Evolutionary conservation across 2,329 filamentous ascomycete genomes (phyloP), one percentile per base, ranked within the genome.

Genomic region (Exophiala calicioides): DNA sequence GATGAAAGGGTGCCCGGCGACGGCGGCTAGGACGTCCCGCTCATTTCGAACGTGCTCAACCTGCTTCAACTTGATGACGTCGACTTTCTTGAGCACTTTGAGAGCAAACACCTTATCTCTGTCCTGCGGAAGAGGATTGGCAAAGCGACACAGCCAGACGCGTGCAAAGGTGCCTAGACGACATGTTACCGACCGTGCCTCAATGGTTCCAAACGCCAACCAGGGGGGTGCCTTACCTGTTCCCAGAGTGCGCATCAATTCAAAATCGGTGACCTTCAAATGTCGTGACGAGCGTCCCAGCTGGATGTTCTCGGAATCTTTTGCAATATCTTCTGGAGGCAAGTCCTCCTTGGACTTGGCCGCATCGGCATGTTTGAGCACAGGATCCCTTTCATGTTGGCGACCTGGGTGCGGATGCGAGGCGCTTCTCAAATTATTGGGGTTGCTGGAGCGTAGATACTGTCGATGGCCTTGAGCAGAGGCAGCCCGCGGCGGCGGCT

Each of bases 1-100:
- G 53, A 84, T 84, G 63, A 84, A 84, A 18, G 81, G 81, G 55
- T 84, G 78, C 3, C 80, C 81, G 24, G 79, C 76, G 29, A 84
- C 80, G 27, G 77, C 76, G 24, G 77, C 76, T 15, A 85, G 75
- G 26, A 81, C 76, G 58, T 79, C 81, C 58, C 80, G 76, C 68
- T 85, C 81, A 66, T 84, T 84, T 55, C 80, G 77, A 36, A 84
- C 80, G 67, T 84, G 81, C 67, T 84, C 81, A 53, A 85, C 80
- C 60, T 85, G 81, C 70, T 85, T 84, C 59, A 84, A 68, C 48
- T 80, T 79, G 60, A 76, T 73, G 42, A 76, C 73, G 58, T 76
- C 73, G 26, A 69, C 71, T 59, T 76, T 76, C 45, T 73, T 72
- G 20, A 76, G 63, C 18, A 74, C 65, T 58, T 76, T 76, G 39